Evolutionary conservation across 495 filamentous ascomycete species (phyloP), one percentile per base, ranked within the genome.

Genomic region (Penicillium ucsense): DNA sequence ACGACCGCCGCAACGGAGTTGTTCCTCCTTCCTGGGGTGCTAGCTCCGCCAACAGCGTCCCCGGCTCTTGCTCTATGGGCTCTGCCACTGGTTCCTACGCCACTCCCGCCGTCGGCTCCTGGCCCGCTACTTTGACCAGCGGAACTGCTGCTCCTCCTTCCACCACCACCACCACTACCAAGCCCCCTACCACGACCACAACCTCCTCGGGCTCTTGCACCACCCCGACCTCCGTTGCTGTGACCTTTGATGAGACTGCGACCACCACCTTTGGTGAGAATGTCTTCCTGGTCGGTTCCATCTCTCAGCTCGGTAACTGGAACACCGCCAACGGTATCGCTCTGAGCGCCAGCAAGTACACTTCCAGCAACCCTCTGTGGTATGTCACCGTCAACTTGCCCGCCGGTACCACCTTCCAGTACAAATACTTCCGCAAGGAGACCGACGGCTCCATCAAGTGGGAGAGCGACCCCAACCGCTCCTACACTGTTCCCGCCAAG

Each of bases 361-460:
- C 76, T 3, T 49, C 49, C 8, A 71, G 54, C 48, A 72, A 84
- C 54, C 77, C 75, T 2, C 45, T 82, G 9, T 87, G 83, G 83
- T 72, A 46, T 37, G 74, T 60, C 0, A 76, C 74, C 0, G 51
- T 83, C 4, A 61, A 57, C 2, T 53, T 86, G 3, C 59, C 72
- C 0, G 72, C 73, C 0, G 81, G 82, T 1, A 63, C 66, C 38
- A 57, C 52, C 4, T 69, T 88, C 31, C 49, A 81, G 59, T 88
- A 87, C 57, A 88, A 88, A 65, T 89, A 78, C 53, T 78, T 88
- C 49, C 73, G 74, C 7, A 67, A 81, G 34, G 65, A 70, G 38
- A 56, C 63, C 2, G 70, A 79, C 56, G 77, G 80, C 3, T 59
- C 61, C 1, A 67, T 84, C 3, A 62, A 49, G 12, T 86, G 83